Base-by-base conservation (phyloP, 1,139 yeast genomes). In the Candida glucosophila region DNA sequence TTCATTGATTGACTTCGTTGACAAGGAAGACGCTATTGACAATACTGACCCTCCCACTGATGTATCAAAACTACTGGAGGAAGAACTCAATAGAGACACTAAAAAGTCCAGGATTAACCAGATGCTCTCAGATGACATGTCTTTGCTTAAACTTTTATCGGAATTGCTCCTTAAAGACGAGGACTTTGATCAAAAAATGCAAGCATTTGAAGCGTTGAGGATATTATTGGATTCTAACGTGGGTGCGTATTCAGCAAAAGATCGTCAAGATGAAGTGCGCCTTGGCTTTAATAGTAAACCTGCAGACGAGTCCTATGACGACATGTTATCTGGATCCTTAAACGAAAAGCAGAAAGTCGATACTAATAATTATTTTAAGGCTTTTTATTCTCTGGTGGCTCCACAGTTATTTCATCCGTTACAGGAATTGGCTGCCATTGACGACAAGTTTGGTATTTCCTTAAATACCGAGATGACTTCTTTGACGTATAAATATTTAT, bases 151-250 rank as follows among this genome's bases (percentile, higher is more conserved):
- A 9, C 69, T 79, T 5, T 53, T 88, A 23, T 67, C 82, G 1
- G 66, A 73, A 23, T 62, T 86, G 16, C 51, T 88, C 14, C 52
- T 77, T 3, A 62, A 67, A 14, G 94, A 82, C 33, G 58, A 63
- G 19, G 75, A 77, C 36, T 67, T 78, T 5, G 94, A 94, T 0
- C 54, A 86, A 26, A 77, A 81, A 44, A 71, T 79, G 4, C 96
- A 86, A 47, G 81, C 90, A 1, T 74, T 73, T 34, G 95, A 86
- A 51, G 94, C 95, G 0, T 54, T 88, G 25, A 76, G 77, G 41
- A 73, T 77, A 2, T 52, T 86, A 20, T 56, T 85, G 10, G 90
- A 80, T 41, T 76, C 85, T 2, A 66, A 65, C 29, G 55, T 59
- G 6, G 58, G 63, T 3, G 15, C 29, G 3, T 29, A 24, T 20